These are phyloP conservation scores for Nicotiana knightiana DNA, from an alignment of 257 asterid genomes.

Conservation along the genomic window DNA sequence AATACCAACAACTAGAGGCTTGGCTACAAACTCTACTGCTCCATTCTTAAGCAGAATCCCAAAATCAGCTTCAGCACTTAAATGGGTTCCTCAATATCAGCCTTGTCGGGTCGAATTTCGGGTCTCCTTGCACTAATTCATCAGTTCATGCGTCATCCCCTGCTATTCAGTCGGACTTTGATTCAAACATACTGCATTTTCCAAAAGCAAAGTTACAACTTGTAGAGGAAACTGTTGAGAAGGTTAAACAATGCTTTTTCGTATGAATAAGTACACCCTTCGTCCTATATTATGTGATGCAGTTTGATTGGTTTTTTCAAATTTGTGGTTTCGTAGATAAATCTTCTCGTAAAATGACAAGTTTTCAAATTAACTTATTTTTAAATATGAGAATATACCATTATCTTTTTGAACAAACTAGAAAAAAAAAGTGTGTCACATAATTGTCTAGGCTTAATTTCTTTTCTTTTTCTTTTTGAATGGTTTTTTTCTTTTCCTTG, in stretches of 20 bases:
- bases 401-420: no score
- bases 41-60: conserved; percentile 14
- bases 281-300: no score
- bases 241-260: conserved; percentile 33
- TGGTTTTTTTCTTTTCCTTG: conserved; percentile 5
- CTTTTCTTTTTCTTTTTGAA: no score
- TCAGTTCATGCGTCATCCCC: conserved; percentile 18
- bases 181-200: conserved; percentile 26
- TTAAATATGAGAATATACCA: no score
- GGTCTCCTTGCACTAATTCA: neutral
- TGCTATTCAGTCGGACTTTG: conserved; percentile 30
- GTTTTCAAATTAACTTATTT: no score
- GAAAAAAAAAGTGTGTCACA: no score
- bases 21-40: conserved; percentile 29
- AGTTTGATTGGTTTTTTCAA: no score
- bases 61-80: conserved; percentile 22
- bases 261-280: no score
- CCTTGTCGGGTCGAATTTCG: conserved; percentile 10
- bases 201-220: conserved; percentile 24
- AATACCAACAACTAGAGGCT: conserved; percentile 19
- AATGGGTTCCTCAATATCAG: conserved; percentile 27
- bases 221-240: conserved; percentile 50
- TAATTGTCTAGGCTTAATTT: neutral
- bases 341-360: no score
- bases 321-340: no score